These are phyloP conservation scores for Ganoderma meredithae DNA, from an alignment of 1,284 basidiomycete genomes.

Conservation along the genomic window DNA sequence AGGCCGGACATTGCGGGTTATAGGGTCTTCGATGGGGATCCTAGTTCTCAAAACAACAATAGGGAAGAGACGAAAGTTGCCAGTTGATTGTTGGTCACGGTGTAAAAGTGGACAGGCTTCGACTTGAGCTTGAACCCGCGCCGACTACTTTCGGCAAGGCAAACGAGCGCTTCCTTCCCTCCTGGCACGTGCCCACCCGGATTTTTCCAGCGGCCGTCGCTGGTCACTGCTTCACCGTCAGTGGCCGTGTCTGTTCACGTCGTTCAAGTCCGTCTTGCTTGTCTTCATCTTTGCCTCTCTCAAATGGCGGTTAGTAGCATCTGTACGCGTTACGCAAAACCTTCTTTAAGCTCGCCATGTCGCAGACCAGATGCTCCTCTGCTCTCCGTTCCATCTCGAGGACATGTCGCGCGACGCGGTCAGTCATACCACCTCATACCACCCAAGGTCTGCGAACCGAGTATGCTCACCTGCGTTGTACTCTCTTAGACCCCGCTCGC, in stretches of 20 bases:
- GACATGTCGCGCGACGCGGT: conserved; percentile 45
- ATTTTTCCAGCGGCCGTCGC: conserved; percentile 31
- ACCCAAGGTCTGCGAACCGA: background rate
- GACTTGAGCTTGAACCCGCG: too few relatives aligned
- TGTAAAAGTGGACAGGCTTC: too few relatives aligned
- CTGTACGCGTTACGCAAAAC: conserved; percentile 2
- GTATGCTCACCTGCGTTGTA: background rate
- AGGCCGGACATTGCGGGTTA: too few relatives aligned
- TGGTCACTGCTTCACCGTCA: conserved; percentile 8
- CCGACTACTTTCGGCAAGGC: too few relatives aligned
- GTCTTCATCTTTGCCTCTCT: background rate
- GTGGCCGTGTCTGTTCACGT: conserved; percentile 4
- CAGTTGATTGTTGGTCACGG: too few relatives aligned
- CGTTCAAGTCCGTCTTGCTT: background rate
- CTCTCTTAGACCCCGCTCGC: conserved; percentile 24
- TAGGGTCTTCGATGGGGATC: too few relatives aligned
- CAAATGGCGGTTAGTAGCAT: conserved; percentile 42
- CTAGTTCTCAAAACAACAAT: too few relatives aligned
- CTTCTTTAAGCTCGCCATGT: background rate
- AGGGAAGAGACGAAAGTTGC: too few relatives aligned
- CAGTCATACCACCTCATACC: conserved; percentile 24
- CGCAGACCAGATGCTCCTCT: conserved; percentile 56
- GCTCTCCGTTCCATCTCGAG: conserved; percentile 56
- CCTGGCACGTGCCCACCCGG: conserved; percentile 16
- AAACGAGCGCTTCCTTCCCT: too few relatives aligned